Evolutionary conservation across 1,139 yeast genomes (phyloP).

Genomic region (Pichia sp.): DNA sequence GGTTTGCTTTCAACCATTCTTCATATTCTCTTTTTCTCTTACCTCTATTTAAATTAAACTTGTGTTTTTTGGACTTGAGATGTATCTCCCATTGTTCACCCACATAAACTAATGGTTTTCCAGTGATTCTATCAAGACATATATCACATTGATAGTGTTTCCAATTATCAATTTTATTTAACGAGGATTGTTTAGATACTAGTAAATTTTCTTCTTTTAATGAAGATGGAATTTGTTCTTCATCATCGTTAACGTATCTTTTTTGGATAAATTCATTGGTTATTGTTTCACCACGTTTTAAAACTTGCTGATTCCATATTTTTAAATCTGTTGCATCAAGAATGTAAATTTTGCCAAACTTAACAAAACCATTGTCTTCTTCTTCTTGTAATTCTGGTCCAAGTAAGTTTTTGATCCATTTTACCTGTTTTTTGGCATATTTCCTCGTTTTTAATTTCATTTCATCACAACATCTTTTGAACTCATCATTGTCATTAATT

Average conservation of each 20-base stretch:
- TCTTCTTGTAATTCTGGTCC: constrained; percentile 56
- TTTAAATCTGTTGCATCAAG: constrained; percentile 69
- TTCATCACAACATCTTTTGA: constrained; percentile 49
- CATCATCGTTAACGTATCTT: constrained; percentile 11
- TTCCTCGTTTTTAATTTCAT: constrained; percentile 85
- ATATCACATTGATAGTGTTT: constrained; percentile 59
- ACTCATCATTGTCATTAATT: constrained; percentile 21
- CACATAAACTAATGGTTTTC: constrained; percentile 55
- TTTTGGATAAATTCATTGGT: constrained; percentile 37
- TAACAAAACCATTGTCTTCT: constrained; percentile 39
- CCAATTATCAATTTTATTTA: constrained; percentile 40
- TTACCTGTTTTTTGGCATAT: constrained; percentile 85
- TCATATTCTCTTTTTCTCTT: constrained; percentile 39
- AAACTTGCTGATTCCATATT: constrained; percentile 41
- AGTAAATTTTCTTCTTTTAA: constrained; percentile 27
- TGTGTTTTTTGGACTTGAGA: constrained; percentile 58
- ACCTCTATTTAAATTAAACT: constrained; percentile 35
- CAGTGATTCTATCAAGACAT: constrained; percentile 51
- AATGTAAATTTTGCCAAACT: constrained; percentile 60
- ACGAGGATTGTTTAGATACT: constrained; percentile 8
- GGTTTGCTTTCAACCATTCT: constrained; percentile 29
- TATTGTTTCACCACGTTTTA: constrained; percentile 47
- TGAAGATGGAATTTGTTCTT: constrained; percentile 40
- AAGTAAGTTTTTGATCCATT: constrained; percentile 78
- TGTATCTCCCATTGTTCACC: constrained; percentile 76